phyloP scores from a whole-genome alignment of 2,329 filamentous ascomycete species.

The Hymenoscyphus albidus region DNA sequence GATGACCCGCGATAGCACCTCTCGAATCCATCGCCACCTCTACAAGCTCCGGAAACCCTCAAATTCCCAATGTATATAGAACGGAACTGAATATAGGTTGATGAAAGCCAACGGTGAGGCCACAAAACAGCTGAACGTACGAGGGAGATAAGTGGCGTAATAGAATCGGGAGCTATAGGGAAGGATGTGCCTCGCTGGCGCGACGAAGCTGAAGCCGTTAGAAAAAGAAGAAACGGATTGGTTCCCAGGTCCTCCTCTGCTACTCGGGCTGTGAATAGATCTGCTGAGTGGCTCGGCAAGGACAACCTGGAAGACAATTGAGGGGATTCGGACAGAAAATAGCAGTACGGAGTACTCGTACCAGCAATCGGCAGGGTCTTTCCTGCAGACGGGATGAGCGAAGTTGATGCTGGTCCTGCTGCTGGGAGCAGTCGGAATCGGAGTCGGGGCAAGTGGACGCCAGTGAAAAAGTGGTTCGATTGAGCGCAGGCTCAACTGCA shows the following conservation, averaged over 20 bases:
- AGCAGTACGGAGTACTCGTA: too few species aligned
- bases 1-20: not conserved
- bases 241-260: not conserved
- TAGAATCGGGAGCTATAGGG: not conserved
- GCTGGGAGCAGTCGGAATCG: too few species aligned
- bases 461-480: not conserved
- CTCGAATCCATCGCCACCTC: slow-evolving; percentile 7
- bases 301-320: not conserved
- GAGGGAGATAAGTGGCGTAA: not conserved
- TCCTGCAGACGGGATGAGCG: not conserved
- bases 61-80: not conserved
- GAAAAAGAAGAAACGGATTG: not conserved
- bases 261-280: not conserved
- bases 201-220: not conserved
- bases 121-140: not conserved
- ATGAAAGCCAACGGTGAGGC: not conserved
- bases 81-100: not conserved
- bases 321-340: not conserved
- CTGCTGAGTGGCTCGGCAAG: too few species aligned
- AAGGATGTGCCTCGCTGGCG: not conserved
- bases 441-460: too few species aligned
- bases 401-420: not conserved
- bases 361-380: not conserved
- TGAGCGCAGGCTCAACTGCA: not conserved
- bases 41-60: not conserved